Evolutionary conservation across 768 basidiomycete genomes (phyloP).

Genomic region (Boletus reticulatus): DNA sequence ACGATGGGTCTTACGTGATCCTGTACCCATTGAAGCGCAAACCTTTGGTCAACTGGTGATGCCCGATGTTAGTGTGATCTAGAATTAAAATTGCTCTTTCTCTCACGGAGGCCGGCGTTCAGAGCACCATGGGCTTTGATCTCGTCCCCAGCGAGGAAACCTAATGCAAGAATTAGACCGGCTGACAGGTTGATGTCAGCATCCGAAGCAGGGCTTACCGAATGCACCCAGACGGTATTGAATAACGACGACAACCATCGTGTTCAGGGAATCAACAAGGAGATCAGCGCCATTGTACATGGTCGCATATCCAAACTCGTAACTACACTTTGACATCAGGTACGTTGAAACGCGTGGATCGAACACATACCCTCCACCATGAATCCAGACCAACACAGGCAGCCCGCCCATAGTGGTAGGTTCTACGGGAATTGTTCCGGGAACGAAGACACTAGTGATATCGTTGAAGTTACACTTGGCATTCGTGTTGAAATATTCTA

Average conservation of each 20-base stretch:
- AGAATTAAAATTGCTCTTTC: background rate
- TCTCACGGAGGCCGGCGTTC: conserved; percentile 37
- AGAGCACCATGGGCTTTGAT: conserved; percentile 31
- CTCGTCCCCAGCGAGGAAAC: conserved; percentile 32
- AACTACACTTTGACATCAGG: conserved; percentile 14
- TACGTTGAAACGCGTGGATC: background rate
- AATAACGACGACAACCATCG: conserved; percentile 27
- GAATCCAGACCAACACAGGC: conserved; percentile 37
- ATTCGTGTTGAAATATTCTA: background rate
- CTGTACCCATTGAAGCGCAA: conserved; percentile 36
- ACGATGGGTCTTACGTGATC: conserved; percentile 21
- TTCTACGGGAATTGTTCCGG: conserved; percentile 4
- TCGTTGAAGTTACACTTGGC: background rate
- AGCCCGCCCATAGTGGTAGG: conserved; percentile 4
- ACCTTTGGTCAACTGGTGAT: conserved; percentile 32
- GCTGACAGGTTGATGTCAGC: background rate
- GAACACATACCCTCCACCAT: conserved; percentile 34
- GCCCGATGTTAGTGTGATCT: background rate
- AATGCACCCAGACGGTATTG: conserved; percentile 37
- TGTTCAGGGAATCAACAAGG: conserved; percentile 21
- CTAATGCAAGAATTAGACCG: conserved; percentile 13
- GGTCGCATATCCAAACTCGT: conserved; percentile 17
- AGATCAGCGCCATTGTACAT: conserved; percentile 22
- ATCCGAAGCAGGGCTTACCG: conserved; percentile 12
- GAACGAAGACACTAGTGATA: conserved; percentile 9